Conservation (phyloP, 73 alveolate species). For the Urostyla sp. region DNA sequence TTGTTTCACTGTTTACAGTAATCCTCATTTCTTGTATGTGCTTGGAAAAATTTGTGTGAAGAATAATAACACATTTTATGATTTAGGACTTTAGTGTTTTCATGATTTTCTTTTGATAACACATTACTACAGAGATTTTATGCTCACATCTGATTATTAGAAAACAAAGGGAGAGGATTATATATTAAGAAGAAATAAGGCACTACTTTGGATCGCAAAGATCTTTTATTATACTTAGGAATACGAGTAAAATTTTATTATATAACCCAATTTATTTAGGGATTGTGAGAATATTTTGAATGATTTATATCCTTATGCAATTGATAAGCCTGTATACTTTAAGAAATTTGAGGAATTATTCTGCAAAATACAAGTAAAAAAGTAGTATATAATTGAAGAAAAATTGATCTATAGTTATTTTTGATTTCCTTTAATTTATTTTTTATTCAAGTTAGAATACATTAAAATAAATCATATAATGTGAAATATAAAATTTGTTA, state of each 20-base stretch:
- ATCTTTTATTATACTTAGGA: background rate
- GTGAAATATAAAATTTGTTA: no score
- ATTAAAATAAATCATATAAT: no score
- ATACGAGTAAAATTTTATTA: background rate
- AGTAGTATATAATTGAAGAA: background rate
- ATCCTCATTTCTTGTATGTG: conserved; percentile 23
- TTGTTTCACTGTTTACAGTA: conserved; percentile 3
- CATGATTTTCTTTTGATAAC: conserved; percentile 24
- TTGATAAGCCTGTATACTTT: background rate
- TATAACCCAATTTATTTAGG: background rate
- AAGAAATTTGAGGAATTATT: background rate
- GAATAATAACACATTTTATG: background rate
- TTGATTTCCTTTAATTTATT: no score
- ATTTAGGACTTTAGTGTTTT: background rate
- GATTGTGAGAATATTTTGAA: conserved; percentile 19
- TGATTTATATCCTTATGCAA: background rate
- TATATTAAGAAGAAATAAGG: background rate
- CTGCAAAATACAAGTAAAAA: background rate
- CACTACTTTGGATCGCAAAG: conserved; percentile 11
- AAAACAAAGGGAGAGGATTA: background rate
- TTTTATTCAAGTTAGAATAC: background rate
- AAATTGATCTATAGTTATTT: no score
- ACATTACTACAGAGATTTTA: background rate
- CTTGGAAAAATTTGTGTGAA: conserved; percentile 25
- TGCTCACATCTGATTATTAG: no score